Evolutionary conservation across 192 early-diverging fungal species (phyloP).

Genomic region (Jimgerdemannia lactiflua): DNA sequence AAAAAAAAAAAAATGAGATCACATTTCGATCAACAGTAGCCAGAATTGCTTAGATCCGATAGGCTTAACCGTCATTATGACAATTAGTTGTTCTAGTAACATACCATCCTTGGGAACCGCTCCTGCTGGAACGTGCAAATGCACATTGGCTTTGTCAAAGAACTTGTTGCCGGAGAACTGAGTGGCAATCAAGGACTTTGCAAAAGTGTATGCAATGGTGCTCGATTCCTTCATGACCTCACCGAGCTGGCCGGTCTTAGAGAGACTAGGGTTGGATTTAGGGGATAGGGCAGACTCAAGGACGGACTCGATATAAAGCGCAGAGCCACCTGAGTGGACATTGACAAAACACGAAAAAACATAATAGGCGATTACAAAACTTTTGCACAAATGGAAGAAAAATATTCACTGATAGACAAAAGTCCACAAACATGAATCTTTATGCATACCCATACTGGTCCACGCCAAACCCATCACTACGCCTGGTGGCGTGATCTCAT

Average conservation of each 20-base stretch:
- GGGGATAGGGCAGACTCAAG: conserved; percentile 71
- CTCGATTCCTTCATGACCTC: conserved; percentile 99
- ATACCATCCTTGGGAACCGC: conserved; percentile 97
- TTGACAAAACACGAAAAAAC: not conserved
- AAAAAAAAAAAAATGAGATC: no score
- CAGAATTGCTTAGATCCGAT: no score
- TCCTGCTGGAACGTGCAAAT: conserved; percentile 96
- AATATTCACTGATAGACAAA: no score
- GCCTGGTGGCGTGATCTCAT: conserved; percentile 86
- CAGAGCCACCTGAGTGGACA: conserved; percentile 64
- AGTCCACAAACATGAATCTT: no score
- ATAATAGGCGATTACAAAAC: no score
- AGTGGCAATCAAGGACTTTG: conserved; percentile 76
- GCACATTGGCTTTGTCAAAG: conserved; percentile 88
- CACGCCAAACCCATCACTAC: conserved; percentile 99
- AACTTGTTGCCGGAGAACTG: conserved; percentile 84
- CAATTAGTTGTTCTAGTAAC: no score
- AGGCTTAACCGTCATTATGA: no score
- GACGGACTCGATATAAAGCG: conserved; percentile 94
- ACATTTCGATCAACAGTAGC: no score
- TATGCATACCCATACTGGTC: conserved; percentile 85
- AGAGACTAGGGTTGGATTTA: conserved; percentile 55
- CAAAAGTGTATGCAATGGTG: conserved; percentile 94
- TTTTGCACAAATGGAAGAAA: no score
- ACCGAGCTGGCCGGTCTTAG: conserved; percentile 94